Percentiles rank a stretch among this genome's conserved stretches.
These are phyloP conservation scores for Emericellopsis cladophorae DNA, from an alignment of 2,329 filamentous ascomycete genomes.

Conservation along the genomic window DNA sequence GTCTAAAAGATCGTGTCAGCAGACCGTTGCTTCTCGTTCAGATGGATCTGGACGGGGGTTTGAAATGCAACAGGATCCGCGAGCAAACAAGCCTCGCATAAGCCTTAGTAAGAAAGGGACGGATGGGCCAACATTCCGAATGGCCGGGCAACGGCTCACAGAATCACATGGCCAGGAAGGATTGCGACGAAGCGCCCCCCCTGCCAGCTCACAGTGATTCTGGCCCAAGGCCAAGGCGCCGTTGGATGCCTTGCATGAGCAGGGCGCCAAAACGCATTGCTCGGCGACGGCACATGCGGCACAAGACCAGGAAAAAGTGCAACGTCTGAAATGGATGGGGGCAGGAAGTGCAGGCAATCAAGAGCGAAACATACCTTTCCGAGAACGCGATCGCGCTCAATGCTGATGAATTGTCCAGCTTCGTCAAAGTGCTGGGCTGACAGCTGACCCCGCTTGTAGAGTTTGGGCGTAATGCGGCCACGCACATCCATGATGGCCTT, in stretches of 20 bases:
- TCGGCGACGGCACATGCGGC: too few species aligned
- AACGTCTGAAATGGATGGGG: too few species aligned
- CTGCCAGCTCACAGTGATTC: background rate
- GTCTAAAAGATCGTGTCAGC: constrained; percentile 30
- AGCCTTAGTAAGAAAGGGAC: background rate
- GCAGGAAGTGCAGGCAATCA: constrained; percentile 1
- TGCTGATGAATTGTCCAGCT: constrained; percentile 68
- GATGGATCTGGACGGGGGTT: too few species aligned
- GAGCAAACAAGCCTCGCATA: background rate
- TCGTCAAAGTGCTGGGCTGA: constrained; percentile 74
- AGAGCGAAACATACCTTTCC: constrained; percentile 49
- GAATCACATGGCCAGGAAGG: background rate
- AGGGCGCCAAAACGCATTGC: too few species aligned
- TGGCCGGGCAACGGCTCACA: too few species aligned
- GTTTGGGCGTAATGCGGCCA: constrained; percentile 80
- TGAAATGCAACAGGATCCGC: too few species aligned
- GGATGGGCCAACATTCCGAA: background rate
- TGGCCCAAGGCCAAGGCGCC: too few species aligned
- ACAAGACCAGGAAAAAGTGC: too few species aligned
- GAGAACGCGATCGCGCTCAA: constrained; percentile 78
- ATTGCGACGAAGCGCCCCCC: background rate
- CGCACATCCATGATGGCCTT: constrained; percentile 92
- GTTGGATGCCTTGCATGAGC: too few species aligned
- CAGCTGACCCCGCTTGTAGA: constrained; percentile 72
- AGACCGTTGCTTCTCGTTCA: too few species aligned